Evolutionary conservation across 108 stramenopile genomes (phyloP).

Genomic region (Chaetoceros muelleri): DNA sequence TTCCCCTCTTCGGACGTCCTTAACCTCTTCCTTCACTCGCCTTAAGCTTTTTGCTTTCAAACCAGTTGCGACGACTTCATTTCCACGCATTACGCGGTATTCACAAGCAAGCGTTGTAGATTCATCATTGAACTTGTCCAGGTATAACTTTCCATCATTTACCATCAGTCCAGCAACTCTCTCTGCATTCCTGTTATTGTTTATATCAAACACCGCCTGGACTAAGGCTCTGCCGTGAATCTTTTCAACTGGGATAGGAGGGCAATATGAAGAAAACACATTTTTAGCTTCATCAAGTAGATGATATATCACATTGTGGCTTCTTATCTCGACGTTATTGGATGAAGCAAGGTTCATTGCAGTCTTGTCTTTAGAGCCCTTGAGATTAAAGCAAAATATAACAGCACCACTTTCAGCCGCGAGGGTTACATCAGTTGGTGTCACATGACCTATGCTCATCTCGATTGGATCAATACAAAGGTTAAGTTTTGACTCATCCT

Average conservation of each 20-base stretch:
- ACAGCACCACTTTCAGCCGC: constrained; percentile 73
- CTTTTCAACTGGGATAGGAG: constrained; percentile 28
- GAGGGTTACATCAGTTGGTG: constrained; percentile 54
- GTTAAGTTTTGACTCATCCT: constrained; percentile 41
- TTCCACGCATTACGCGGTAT: constrained; percentile 56
- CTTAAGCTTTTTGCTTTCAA: constrained; percentile 48
- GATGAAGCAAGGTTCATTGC: constrained; percentile 38
- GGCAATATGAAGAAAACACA: constrained; percentile 43
- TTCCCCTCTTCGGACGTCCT: constrained; percentile 52
- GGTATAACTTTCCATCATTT: constrained; percentile 46
- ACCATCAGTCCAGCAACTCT: constrained; percentile 64
- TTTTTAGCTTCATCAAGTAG: constrained; percentile 71
- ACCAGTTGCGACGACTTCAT: constrained; percentile 39
- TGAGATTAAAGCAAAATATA: constrained; percentile 63
- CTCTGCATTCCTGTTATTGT: constrained; percentile 34
- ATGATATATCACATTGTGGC: constrained; percentile 65
- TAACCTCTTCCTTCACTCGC: constrained; percentile 63
- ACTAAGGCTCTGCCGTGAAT: constrained; percentile 62
- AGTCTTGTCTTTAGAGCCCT: constrained; percentile 37
- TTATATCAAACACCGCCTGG: constrained; percentile 65
- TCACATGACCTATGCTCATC: constrained; percentile 59
- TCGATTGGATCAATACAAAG: constrained; percentile 62
- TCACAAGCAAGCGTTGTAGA: constrained; percentile 17
- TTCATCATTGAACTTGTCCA: constrained; percentile 23
- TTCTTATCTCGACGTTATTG: constrained; percentile 39